These are phyloP conservation scores for Cinchona pubescens DNA, from an alignment of 257 asterid genomes.

Conservation along the genomic window DNA sequence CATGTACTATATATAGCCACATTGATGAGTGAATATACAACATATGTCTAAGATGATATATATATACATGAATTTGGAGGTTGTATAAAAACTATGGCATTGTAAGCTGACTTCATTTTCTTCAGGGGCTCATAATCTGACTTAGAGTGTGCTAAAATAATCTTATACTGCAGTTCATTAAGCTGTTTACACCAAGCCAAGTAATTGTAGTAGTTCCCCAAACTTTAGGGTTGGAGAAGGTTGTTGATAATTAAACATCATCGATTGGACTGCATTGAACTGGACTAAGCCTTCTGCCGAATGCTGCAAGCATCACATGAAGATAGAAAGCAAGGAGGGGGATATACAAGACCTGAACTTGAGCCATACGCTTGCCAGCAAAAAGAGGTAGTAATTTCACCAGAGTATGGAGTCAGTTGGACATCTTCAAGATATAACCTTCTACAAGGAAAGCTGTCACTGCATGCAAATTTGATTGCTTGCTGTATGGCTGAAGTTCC, in stretches of 20 bases:
- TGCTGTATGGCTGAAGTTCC: slow-evolving; percentile 74
- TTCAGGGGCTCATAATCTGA: neutral
- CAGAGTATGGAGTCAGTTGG: slow-evolving; percentile 36
- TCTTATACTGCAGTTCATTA: neutral
- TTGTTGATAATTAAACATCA: slow-evolving; percentile 22
- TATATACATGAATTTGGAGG: neutral
- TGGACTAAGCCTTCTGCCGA: slow-evolving; percentile 22
- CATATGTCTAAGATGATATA: neutral
- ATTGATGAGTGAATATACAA: neutral
- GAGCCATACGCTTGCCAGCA: slow-evolving; percentile 86
- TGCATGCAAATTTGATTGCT: slow-evolving; percentile 58
- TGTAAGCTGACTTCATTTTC: neutral
- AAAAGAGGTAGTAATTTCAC: slow-evolving; percentile 38
- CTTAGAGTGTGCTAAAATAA: neutral
- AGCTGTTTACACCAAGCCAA: neutral
- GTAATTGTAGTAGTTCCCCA: neutral
- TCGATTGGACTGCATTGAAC: slow-evolving; percentile 27
- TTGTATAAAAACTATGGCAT: neutral
- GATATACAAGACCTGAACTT: slow-evolving; percentile 44
- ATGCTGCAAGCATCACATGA: slow-evolving; percentile 38
- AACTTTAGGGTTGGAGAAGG: neutral
- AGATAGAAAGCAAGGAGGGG: slow-evolving; percentile 54
- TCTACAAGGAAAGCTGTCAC: slow-evolving; percentile 68
- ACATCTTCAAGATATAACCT: slow-evolving; percentile 49
- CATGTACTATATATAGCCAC: neutral